Conservation (phyloP, 2,329 filamentous ascomycete genomes). For the Geosmithia putterillii region DNA sequence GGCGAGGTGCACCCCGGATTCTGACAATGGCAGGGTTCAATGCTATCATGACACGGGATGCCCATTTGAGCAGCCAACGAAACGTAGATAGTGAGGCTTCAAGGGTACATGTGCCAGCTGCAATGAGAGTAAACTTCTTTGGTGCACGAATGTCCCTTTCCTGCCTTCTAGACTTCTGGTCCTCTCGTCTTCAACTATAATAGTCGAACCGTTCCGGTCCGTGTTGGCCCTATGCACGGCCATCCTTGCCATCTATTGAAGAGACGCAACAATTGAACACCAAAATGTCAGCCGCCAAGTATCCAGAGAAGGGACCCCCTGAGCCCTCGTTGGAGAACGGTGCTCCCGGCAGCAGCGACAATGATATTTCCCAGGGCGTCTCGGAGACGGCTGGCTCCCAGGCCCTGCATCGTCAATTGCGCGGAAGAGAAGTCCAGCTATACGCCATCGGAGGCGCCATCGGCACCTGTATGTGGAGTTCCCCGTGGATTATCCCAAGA, state of each 20-base stretch:
- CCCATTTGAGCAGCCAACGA: too few relatives aligned
- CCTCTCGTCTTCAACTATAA: too few relatives aligned
- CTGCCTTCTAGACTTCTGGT: too few relatives aligned
- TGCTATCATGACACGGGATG: too few relatives aligned
- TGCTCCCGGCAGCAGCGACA: not conserved
- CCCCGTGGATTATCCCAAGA: not conserved
- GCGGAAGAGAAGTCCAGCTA: conserved; percentile 28
- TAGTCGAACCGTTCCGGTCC: too few relatives aligned
- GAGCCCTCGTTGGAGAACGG: not conserved
- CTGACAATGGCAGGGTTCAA: too few relatives aligned
- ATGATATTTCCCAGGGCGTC: not conserved
- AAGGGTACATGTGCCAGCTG: too few relatives aligned
- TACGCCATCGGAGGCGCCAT: conserved; percentile 42
- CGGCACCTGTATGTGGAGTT: conserved; percentile 20
- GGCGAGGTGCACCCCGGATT: too few relatives aligned
- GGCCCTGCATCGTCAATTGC: conserved; percentile 1
- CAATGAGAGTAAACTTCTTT: too few relatives aligned
- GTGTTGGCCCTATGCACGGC: too few relatives aligned
- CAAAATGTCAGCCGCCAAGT: not conserved
- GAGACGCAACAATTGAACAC: not conserved
- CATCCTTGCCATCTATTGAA: not conserved
- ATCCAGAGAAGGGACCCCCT: not conserved
- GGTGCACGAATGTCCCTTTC: too few relatives aligned
- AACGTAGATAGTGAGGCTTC: too few relatives aligned
- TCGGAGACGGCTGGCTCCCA: not conserved